phyloP scores from a whole-genome alignment of 495 filamentous ascomycete genomes.

The Hyphodiscus hymeniophilus region DNA sequence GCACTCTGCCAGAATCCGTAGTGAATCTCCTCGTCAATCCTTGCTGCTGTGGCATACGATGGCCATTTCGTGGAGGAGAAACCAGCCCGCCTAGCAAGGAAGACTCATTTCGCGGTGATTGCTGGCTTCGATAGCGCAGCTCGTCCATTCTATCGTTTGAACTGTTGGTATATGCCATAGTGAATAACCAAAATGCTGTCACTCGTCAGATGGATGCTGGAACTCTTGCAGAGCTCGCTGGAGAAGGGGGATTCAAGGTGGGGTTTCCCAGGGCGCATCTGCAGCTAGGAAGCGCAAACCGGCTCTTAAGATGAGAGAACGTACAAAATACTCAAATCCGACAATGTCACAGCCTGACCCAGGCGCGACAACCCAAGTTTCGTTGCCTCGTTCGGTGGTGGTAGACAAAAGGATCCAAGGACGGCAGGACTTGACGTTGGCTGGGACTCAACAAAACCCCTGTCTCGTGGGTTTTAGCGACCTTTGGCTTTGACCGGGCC shows the following conservation, averaged over 20 bases:
- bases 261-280: conserved; percentile 8
- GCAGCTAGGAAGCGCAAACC: not conserved
- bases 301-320: not conserved
- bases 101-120: conserved; percentile 57
- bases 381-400: too few relatives aligned
- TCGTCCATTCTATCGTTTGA: conserved; percentile 62
- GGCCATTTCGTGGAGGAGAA: conserved; percentile 57
- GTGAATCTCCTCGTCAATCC: conserved; percentile 89
- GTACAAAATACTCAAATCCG: conserved; percentile 11
- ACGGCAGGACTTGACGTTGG: too few relatives aligned
- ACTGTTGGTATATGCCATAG: conserved; percentile 60
- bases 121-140: conserved; percentile 69
- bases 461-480: too few relatives aligned
- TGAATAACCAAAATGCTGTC: conserved; percentile 13
- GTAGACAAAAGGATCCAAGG: too few relatives aligned
- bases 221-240: not conserved
- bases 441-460: too few relatives aligned
- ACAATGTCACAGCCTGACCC: conserved; percentile 25
- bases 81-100: conserved; percentile 58
- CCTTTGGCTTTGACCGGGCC: too few relatives aligned
- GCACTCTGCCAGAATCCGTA: conserved; percentile 78
- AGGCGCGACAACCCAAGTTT: conserved; percentile 26
- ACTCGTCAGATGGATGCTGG: conserved; percentile 6
- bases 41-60: conserved; percentile 44
- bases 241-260: conserved; percentile 15